Percentiles rank a stretch among this genome's conserved stretches.
These are phyloP conservation scores for Zygosaccharomyces rouxii DNA, from an alignment of 805 yeast species.

Conservation along the genomic window DNA sequence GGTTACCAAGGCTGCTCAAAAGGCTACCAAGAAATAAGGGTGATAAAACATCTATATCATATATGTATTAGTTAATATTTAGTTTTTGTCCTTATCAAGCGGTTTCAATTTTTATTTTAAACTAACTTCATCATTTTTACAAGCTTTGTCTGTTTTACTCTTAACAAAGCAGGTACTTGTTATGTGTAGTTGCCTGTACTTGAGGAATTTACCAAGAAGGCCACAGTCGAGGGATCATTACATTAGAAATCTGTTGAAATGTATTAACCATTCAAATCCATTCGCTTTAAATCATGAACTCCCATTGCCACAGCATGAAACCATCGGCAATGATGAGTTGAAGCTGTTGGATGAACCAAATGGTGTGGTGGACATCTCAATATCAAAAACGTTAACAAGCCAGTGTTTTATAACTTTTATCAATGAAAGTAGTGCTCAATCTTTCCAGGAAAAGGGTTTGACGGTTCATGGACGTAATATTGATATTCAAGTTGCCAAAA, in stretches of 20 bases:
- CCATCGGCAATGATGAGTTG: conserved; percentile 6
- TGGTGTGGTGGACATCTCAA: conserved; percentile 18
- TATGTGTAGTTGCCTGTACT: conserved; percentile 15
- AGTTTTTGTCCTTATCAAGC: conserved; percentile 16
- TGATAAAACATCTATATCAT: conserved; percentile 12
- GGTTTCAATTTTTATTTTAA: conserved; percentile 3
- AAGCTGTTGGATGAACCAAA: conserved; percentile 17
- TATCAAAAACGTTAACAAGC: conserved; percentile 14
- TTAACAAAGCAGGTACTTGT: neutral
- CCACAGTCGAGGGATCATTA: conserved; percentile 23
- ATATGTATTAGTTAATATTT: conserved; percentile 20
- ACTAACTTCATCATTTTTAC: neutral
- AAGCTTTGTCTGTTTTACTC: neutral
- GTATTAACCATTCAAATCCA: conserved; percentile 18
- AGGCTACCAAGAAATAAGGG: conserved; percentile 35
- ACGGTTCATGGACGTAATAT: conserved; percentile 21
- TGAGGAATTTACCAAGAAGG: conserved; percentile 24
- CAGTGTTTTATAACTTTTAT: conserved; percentile 29
- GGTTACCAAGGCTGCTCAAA: conserved; percentile 90
- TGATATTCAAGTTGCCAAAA: conserved; percentile 20
- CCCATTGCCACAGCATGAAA: conserved; percentile 15
- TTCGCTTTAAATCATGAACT: conserved; percentile 13
- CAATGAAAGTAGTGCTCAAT: conserved; percentile 10
- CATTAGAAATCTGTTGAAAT: conserved; percentile 16
- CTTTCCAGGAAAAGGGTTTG: conserved; percentile 15